Conservation (phyloP, 2,329 filamentous ascomycete genomes). For the Pseudogymnoascus sp. region DNA sequence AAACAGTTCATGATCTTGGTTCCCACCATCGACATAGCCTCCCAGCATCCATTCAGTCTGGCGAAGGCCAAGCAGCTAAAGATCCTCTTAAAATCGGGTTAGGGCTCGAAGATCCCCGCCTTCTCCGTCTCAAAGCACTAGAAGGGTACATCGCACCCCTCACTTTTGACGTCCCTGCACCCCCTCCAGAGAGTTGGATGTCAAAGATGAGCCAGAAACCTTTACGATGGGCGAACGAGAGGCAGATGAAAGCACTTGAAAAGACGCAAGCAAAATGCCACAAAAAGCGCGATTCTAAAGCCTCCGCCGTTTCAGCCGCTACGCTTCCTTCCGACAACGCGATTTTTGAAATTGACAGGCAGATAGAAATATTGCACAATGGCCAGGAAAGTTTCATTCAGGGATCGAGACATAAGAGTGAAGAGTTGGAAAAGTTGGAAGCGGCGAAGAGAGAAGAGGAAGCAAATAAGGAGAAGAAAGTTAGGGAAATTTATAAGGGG, state of each 20-base stretch:
- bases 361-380: constrained; percentile 15
- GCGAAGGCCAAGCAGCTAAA: neutral
- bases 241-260: constrained; percentile 16
- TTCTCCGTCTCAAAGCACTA: constrained; percentile 21
- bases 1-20: constrained; percentile 14
- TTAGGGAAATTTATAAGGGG: constrained; percentile 26
- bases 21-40: neutral
- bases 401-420: constrained; percentile 15
- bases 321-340: constrained; percentile 7
- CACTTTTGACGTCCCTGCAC: constrained; percentile 21
- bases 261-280: constrained; percentile 13
- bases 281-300: constrained; percentile 13
- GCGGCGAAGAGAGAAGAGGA: constrained; percentile 15
- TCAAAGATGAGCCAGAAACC: constrained; percentile 21
- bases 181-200: constrained; percentile 13
- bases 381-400: constrained; percentile 11
- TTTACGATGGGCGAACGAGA: constrained; percentile 20
- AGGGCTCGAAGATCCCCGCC: constrained; percentile 18
- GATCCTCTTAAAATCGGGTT: neutral
- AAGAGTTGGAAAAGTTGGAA: constrained; percentile 17
- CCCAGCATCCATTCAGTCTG: neutral
- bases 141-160: constrained; percentile 22
- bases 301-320: constrained; percentile 9
- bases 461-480: constrained; percentile 20
- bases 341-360: constrained; percentile 14